A percentile compares a stretch with the other conserved stretches of the same genome.
Evolutionary conservation across 306 rosid species (phyloP).

Genomic region (Argentina anserina): DNA sequence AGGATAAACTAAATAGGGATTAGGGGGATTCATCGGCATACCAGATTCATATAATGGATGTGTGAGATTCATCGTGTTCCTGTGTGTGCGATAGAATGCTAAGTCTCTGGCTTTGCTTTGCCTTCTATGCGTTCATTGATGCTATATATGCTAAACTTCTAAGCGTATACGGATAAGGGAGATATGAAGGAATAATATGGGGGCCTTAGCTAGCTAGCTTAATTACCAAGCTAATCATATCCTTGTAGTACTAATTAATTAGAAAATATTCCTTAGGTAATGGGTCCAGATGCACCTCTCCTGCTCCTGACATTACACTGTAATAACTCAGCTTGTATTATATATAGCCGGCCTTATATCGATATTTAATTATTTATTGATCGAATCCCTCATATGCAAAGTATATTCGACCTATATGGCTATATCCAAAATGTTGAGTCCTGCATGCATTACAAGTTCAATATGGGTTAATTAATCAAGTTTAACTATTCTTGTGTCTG

Average conservation of each 20-base stretch:
- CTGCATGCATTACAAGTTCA: not conserved
- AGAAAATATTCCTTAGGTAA: not conserved
- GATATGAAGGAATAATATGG: not conserved
- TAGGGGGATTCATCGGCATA: not conserved
- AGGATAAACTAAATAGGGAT: constrained; percentile 10
- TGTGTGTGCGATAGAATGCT: not conserved
- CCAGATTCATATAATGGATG: not conserved
- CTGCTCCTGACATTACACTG: no score
- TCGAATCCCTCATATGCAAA: not conserved
- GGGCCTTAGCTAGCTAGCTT: constrained; percentile 4
- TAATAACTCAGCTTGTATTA: not conserved
- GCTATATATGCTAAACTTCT: not conserved
- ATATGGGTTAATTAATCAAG: not conserved
- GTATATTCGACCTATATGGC: not conserved
- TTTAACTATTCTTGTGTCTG: no score
- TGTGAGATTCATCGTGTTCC: not conserved
- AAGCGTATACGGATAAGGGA: not conserved
- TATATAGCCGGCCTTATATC: not conserved
- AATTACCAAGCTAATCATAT: not conserved
- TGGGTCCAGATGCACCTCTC: not conserved
- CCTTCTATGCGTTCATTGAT: not conserved
- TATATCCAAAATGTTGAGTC: not conserved
- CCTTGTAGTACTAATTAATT: not conserved
- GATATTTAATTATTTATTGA: not conserved
- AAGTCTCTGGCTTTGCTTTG: not conserved